Conservation (phyloP, 2,329 filamentous ascomycete species). For the Apiospora pterosperma region DNA sequence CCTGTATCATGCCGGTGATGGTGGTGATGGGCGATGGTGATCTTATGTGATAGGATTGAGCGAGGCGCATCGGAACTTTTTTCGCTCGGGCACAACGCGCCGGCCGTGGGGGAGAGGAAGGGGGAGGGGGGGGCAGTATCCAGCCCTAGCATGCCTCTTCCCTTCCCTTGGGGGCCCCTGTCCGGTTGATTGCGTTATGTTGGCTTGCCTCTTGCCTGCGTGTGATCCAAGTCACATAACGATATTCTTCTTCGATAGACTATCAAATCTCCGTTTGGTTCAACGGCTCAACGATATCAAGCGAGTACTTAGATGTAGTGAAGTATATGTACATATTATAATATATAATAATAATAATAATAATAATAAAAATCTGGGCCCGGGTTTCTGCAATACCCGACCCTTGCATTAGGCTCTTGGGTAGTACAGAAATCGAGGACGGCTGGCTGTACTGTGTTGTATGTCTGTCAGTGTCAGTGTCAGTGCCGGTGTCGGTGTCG, state of each 20-base stretch:
- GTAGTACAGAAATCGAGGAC: not conserved
- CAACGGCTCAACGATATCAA: not conserved
- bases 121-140: not conserved
- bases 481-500: not conserved
- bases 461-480: too few species aligned
- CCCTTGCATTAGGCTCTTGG: not conserved
- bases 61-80: not conserved
- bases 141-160: not conserved
- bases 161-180: not conserved
- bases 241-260: not conserved
- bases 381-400: not conserved
- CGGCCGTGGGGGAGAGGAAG: not conserved
- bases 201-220: not conserved
- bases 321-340: too few species aligned
- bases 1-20: not conserved
- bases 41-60: not conserved
- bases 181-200: not conserved
- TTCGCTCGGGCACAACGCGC: not conserved
- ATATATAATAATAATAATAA: too few species aligned
- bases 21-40: not conserved
- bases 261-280: not conserved
- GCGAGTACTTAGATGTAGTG: too few species aligned
- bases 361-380: too few species aligned
- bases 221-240: not conserved
- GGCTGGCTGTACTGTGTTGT: not conserved